Percentiles rank a stretch among this genome's conserved stretches.
These are phyloP conservation scores for Colletotrichum eremochloae DNA, from an alignment of 2,329 filamentous ascomycete species.

Conservation along the genomic window DNA sequence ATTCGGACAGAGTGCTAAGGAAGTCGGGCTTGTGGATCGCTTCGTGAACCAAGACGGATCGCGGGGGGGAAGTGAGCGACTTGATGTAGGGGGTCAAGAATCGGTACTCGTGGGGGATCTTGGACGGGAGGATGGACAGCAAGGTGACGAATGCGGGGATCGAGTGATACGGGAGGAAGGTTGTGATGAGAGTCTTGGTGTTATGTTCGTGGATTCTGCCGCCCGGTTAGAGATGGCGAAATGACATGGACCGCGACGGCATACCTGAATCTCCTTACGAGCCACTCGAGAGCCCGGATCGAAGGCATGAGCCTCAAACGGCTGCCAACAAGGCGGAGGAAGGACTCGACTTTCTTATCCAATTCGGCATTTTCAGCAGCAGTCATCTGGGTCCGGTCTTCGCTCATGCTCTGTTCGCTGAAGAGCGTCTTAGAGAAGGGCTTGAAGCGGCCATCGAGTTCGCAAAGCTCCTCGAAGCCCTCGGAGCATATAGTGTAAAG, in stretches of 20 bases:
- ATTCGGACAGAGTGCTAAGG: conserved; percentile 80
- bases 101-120: conserved; percentile 80
- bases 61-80: conserved; percentile 80
- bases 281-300: conserved; percentile 94
- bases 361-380: conserved; percentile 85
- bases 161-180: conserved; percentile 93
- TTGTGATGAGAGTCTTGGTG: conserved; percentile 80
- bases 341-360: conserved; percentile 82
- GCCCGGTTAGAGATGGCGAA: conserved; percentile 35
- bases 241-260: conserved; percentile 44
- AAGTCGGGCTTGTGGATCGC: conserved; percentile 84
- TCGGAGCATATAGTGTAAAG: conserved; percentile 89
- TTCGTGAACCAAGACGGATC: conserved; percentile 86
- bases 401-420: conserved; percentile 90
- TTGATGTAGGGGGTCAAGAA: conserved; percentile 90
- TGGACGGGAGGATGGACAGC: conserved; percentile 86
- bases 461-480: conserved; percentile 92
- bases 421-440: conserved; percentile 85
- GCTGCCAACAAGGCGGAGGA: conserved; percentile 83
- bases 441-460: conserved; percentile 83
- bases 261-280: conserved; percentile 89
- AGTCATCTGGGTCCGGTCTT: conserved; percentile 90
- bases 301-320: conserved; percentile 87
- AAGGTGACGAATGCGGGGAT: conserved; percentile 88
- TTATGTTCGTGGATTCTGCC: conserved; percentile 91